Evolutionary conservation across 2,329 filamentous ascomycete species (phyloP), one percentile per base, ranked within the genome.

Genomic region (Aureobasidium lini): DNA sequence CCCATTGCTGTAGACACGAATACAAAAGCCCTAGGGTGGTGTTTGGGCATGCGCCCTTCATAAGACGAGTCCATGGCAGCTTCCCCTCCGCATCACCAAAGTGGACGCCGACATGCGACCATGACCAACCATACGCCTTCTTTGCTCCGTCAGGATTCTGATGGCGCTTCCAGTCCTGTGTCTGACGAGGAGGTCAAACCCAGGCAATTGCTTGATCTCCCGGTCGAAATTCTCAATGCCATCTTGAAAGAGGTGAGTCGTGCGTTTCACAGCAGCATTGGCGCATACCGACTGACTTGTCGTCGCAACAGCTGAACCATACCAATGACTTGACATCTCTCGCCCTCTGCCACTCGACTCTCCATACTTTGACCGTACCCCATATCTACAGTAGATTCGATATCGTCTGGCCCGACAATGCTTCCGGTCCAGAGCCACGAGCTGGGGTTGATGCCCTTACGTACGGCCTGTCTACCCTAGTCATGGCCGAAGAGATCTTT

Each of bases 311-410:
- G 88, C 81, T 92, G 57, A 89, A 86, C 4, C 86, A 91, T 69
- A 90, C 88, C 5, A 93, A 91, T 71, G 89, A 94, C 71, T 78
- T 94, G 62, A 90, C 87, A 0, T 85, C 88, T 13, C 80, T 94
- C 42, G 88, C 89, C 13, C 78, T 90, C 61, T 88, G 88, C 44
- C 89, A 90, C 73, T 90, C 89, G 13, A 85, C 86, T 31, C 81
- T 95, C 11, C 88, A 94, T 73, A 79, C 80, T 44, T 80, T 94
- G 58, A 84, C 88, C 0, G 85, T 90, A 28, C 89, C 89, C 16
- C 84, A 86, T 66, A 90, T 94, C 64, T 94, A 94, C 75, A 88
- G 87, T 16, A 84, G 88, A 62, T 94, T 94, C 72, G 89, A 94
- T 69, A 94, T 94, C 64, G 87, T 93, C 43, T 94, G 90, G 90